phyloP scores from a whole-genome alignment of 2,329 filamentous ascomycete species.

The Pyricularia grisea region DNA sequence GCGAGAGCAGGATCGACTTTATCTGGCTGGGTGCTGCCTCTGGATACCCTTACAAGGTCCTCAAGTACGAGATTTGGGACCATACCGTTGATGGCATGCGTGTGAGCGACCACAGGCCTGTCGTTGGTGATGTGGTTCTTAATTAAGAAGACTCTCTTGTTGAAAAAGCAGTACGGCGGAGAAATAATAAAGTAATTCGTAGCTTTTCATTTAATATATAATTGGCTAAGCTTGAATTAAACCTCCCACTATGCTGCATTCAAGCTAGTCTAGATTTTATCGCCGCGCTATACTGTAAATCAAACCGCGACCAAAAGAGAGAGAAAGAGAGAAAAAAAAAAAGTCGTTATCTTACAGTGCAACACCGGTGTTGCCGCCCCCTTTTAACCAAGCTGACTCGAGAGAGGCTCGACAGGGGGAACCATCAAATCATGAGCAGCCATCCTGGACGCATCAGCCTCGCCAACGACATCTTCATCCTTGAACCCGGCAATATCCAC shows the following conservation, averaged over 20 bases:
- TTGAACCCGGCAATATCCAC: not conserved
- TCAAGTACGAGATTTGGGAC: conserved; percentile 3
- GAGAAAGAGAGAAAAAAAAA: not conserved
- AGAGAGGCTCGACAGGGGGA: not conserved
- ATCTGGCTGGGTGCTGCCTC: conserved; percentile 8
- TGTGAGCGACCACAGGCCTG: conserved; percentile 6
- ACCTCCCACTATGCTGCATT: not conserved
- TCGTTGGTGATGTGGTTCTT: conserved; percentile 7
- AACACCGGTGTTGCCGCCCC: not conserved
- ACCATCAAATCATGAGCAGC: not conserved
- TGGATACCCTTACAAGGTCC: not conserved
- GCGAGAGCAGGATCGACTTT: conserved; percentile 5
- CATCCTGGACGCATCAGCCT: not conserved
- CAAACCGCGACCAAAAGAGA: not conserved
- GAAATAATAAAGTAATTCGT: not conserved
- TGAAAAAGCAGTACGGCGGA: not conserved
- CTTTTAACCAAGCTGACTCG: not conserved
- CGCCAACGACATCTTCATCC: not conserved
- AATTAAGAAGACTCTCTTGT: not conserved
- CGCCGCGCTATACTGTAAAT: not conserved
- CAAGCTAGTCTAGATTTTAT: not conserved
- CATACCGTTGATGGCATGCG: conserved; percentile 6
- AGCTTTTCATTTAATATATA: not conserved
- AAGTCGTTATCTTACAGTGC: not conserved
- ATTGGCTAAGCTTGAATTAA: not conserved